Evolutionary conservation across 305 asterid genomes (phyloP), one percentile per base, ranked within the genome.

Genomic region (Caryopteris hybrid): DNA sequence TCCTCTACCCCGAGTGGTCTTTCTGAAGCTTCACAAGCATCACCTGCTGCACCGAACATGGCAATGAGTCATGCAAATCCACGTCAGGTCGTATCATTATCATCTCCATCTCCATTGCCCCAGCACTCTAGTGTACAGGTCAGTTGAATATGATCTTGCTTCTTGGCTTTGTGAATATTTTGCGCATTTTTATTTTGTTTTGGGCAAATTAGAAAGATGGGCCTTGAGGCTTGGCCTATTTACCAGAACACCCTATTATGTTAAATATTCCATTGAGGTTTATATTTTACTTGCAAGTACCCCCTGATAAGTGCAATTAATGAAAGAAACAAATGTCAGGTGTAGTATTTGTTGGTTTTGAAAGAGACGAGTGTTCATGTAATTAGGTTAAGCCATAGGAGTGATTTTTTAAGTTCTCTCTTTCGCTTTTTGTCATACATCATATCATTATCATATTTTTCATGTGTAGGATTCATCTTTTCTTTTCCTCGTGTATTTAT

Each of bases 71-170:
- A 1, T 21, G 66, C 69, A 47, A 61, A 68, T 76, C 66, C 73
- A 64, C 76, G 51, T 70, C 86, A 65, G 69, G 58, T 34, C 39
- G 43, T 80, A 4, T 79, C 74, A n/a, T n/a, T n/a, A 69, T 61
- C 50, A 7, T 39, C 54, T 51, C 45, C 80, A n/a, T 58, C 81
- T 60, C 55, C 76, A 3, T 47, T 59, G 66, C 66, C 23, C 17
- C 79, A 73, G 68, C 71, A 51, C 21, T 52, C 78, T 10, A 60
- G 31, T 57, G 10, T 51, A 14, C 84, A 74, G 84, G 87, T 82
- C 62, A 39, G 59, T 51, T 57, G 50, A 42, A 5, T 25, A 3
- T 52, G 18, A 12, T 63, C 50, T 48, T 31, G 20, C 22, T 13
- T n/a, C 57, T 27, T 39, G 17, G 33, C 27, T 57, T 47, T 22